Evolutionary conservation across 345 rosid genomes (phyloP), one percentile per base, ranked within the genome.

Genomic region (Brassica juncea): DNA sequence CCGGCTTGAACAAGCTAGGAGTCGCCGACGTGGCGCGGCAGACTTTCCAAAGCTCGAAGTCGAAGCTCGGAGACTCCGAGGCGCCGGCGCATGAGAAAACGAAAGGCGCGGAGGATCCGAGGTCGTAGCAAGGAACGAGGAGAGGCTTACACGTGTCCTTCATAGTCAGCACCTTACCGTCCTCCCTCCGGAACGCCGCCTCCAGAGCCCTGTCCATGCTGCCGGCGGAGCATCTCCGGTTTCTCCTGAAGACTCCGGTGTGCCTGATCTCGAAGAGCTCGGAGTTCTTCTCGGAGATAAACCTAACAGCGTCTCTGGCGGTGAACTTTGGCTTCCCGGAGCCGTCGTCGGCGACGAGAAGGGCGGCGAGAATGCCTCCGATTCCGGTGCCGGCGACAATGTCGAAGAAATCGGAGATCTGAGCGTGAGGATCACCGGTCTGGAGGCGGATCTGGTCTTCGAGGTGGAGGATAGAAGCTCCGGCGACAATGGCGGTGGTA

Each of bases 51-150:
- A 92, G 94, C 65, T 89, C 97, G 80, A 95, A 95, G 85, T 95
- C 86, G 83, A 91, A 95, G 87, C 97, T 91, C 0, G 89, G 86
- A 2, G 98, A 91, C 85, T 91, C 97, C 7, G 89, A 84, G 23
- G 98, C 98, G 87, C 88, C 99, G 83, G 98, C 97, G 68, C 96
- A 88, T 64, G 99, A 95, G 89, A 95, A 95, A 60, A 95, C 99
- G 82, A 95, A 95, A 35, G 99, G 99, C 55, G 97, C 98, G 1
- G 92, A 86, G 81, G 93, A 89, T 60, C 86, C 89, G 54, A 92
- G 93, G 83, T 95, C 99, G 76, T 89, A 95, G 87, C 98, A 95
- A 49, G 99, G 99, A 63, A 95, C 90, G 2, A 93, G 97, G 66
- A 95, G 96, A 63, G 97, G 97, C 88, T 92, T 92, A 72, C 97